Conservation (phyloP, 176 grass and related monocot genomes). For the Rhynchospora pubera region DNA sequence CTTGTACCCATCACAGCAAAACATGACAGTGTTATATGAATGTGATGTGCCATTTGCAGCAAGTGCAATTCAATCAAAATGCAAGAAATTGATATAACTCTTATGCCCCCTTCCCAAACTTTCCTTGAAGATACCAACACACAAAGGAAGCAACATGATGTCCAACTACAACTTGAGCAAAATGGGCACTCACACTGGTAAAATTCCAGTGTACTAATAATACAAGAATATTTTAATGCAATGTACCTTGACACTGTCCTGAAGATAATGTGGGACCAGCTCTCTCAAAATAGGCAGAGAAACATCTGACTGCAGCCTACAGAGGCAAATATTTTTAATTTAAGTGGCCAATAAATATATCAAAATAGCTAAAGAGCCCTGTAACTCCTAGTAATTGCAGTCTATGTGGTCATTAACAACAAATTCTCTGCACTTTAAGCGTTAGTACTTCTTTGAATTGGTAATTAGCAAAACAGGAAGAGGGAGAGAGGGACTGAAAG, state of each 20-base stretch:
- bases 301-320: slow-evolving; percentile 83
- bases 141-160: background rate
- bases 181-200: background rate
- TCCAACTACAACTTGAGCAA: background rate
- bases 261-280: slow-evolving; percentile 83
- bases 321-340: background rate
- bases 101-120: background rate
- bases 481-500: background rate
- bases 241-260: slow-evolving; percentile 91
- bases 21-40: background rate
- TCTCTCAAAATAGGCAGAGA: slow-evolving; percentile 97
- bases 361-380: too few species aligned
- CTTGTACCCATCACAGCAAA: background rate
- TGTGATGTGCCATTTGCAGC: background rate
- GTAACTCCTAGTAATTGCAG: too few species aligned
- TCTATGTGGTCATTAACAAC: background rate
- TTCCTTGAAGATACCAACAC: background rate
- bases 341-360: background rate
- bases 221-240: background rate
- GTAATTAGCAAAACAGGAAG: background rate
- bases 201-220: background rate
- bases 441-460: background rate
- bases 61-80: background rate
- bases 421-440: background rate
- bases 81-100: background rate